Evolutionary conservation across 2,329 filamentous ascomycete species (phyloP), one percentile per base, ranked within the genome.

Genomic region (Calycina herbarum): DNA sequence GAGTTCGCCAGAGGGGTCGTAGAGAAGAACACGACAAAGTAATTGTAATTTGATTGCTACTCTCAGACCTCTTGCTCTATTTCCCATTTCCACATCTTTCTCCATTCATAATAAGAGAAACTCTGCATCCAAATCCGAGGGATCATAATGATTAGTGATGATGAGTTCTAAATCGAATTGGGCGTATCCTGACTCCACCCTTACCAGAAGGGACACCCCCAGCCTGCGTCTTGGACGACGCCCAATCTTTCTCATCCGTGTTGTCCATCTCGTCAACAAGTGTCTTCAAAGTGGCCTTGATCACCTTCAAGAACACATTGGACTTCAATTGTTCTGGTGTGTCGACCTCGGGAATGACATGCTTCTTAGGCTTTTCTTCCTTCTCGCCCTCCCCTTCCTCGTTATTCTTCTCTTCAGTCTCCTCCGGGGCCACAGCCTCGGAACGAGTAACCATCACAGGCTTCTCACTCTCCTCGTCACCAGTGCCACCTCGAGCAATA

Each of bases 1-100:
- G 85, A 90, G 73, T 93, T 94, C 81, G 91, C 91, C 33, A 73
- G 74, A 58, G 75, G 75, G 1, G 71, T 77, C 24, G 74, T 77
- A 15, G 75, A 72, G 67, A 76, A 76, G 69, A 77, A 77, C 65
- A 76, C 74, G 31, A 70, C 73, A 7, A 76, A 72, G 51, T 75
- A 66, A 20, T 48, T 60, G 58, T 29, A 17, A 5, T 24, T 54
- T 54, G 48, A 10, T 24, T 51, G 48, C 3, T 51, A 24, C n/a
- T 51, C n/a, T 51, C 11, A 13, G 20, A 24, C 11, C 3, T 24
- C 10, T 8, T 27, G 10, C 5, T 27, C 20, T 54, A 24, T 11
- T 24, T 27, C 11, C 4, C 17, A 4, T 51, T 24, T 27, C 2
- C 24, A 11, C 8, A 24, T 24, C 10, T 11, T 20, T 3, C 6